Evolutionary conservation across 352 stramenopile genomes (phyloP).

Genomic region (Phytophthora brassicae): DNA sequence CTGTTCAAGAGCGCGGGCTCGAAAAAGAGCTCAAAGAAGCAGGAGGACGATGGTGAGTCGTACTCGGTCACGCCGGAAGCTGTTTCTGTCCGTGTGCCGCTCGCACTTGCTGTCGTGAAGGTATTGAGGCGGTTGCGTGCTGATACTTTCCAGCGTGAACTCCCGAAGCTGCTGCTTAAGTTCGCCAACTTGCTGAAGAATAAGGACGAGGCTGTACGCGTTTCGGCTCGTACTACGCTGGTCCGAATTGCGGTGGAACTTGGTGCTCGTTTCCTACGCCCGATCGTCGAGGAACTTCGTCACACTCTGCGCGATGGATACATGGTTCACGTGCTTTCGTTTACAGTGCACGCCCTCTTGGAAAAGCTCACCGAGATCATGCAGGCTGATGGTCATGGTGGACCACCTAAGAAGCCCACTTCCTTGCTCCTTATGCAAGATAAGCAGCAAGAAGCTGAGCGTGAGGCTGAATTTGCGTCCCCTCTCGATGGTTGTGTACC

Average conservation of each 20-base stretch:
- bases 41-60: slow-evolving; percentile 53
- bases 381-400: slow-evolving; percentile 37
- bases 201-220: slow-evolving; percentile 92
- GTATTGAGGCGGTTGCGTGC: slow-evolving; percentile 93
- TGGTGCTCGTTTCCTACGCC: slow-evolving; percentile 80
- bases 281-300: slow-evolving; percentile 82
- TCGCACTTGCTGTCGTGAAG: slow-evolving; percentile 97
- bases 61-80: slow-evolving; percentile 29
- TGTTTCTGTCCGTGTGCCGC: slow-evolving; percentile 84
- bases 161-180: slow-evolving; percentile 93
- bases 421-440: slow-evolving; percentile 23
- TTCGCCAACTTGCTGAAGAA: slow-evolving; percentile 87
- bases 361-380: slow-evolving; percentile 76
- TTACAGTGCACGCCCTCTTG: slow-evolving; percentile 85
- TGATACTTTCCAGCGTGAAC: slow-evolving; percentile 90
- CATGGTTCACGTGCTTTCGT: slow-evolving; percentile 86
- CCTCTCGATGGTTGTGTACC: slow-evolving; percentile 79
- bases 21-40: slow-evolving; percentile 56
- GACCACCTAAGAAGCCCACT: slow-evolving; percentile 19
- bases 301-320: slow-evolving; percentile 83
- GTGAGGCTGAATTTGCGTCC: slow-evolving; percentile 46
- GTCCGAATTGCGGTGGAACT: slow-evolving; percentile 94
- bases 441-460: slow-evolving; percentile 27
- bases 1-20: slow-evolving; percentile 87
- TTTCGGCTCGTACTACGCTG: slow-evolving; percentile 92